Conservation (phyloP, 768 basidiomycete genomes). For the Trametes elegans region DNA sequence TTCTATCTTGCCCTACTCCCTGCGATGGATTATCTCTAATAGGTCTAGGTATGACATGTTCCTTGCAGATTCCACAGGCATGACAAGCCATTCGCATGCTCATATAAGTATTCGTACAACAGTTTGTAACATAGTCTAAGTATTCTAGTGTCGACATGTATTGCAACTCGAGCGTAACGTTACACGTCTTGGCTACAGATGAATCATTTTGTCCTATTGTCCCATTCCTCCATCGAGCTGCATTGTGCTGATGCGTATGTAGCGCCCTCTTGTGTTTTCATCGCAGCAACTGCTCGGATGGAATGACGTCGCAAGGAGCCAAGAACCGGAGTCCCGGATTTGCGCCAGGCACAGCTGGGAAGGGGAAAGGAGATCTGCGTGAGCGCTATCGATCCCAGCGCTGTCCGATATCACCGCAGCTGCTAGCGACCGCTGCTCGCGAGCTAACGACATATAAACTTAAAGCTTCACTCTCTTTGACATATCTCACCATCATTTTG, state of each 20-base stretch:
- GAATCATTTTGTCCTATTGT: neutral
- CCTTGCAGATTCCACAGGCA: too few species aligned
- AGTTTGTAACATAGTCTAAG: constrained; percentile 12
- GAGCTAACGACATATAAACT: neutral
- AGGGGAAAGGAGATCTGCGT: neutral
- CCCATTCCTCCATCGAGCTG: neutral
- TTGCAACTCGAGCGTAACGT: neutral
- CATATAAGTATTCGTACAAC: constrained; percentile 5
- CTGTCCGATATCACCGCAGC: neutral
- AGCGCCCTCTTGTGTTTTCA: too few species aligned
- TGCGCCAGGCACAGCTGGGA: neutral
- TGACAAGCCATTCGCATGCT: constrained; percentile 2
- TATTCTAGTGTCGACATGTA: constrained; percentile 10
- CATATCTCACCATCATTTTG: too few species aligned
- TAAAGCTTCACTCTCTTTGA: too few species aligned
- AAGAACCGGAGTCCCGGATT: too few species aligned
- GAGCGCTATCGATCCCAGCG: too few species aligned
- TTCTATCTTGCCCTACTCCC: neutral
- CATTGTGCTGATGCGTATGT: too few species aligned
- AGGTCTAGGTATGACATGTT: neutral
- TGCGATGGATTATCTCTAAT: too few species aligned
- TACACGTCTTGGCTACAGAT: neutral
- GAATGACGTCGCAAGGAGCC: too few species aligned
- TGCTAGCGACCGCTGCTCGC: neutral
- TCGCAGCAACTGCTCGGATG: neutral